Evolutionary conservation across 139 green algal species (phyloP).

Genomic region (Diplosphaera chodatii): DNA sequence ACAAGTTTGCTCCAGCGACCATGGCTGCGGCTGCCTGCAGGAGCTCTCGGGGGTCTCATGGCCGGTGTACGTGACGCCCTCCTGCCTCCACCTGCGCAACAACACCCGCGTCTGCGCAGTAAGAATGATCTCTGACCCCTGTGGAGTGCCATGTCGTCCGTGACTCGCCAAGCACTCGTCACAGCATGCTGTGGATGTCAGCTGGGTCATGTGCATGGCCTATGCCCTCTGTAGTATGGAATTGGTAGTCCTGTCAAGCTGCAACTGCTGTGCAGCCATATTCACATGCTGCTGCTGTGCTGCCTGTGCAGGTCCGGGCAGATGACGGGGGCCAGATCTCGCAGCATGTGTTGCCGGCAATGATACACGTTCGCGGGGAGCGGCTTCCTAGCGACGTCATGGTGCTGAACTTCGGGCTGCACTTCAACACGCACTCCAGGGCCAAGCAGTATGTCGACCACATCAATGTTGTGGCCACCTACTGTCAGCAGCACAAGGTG

Average conservation of each 20-base stretch:
- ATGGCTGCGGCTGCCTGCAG: no score
- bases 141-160: no score
- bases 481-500: neutral
- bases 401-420: conserved; percentile 13
- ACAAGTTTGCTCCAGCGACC: no score
- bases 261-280: no score
- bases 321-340: neutral
- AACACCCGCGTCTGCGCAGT: neutral
- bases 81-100: conserved; percentile 2
- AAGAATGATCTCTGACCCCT: no score
- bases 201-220: no score
- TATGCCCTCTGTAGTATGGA: no score
- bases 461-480: neutral
- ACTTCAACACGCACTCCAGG: neutral
- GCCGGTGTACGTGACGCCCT: neutral
- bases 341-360: neutral
- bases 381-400: neutral
- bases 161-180: no score
- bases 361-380: neutral
- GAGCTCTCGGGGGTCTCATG: neutral
- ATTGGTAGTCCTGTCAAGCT: no score
- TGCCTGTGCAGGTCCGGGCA: neutral
- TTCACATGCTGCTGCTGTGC: no score
- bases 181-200: no score
- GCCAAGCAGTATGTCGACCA: neutral